Evolutionary conservation across 2,329 filamentous ascomycete genomes (phyloP).

Genomic region (Madurella fahalii): DNA sequence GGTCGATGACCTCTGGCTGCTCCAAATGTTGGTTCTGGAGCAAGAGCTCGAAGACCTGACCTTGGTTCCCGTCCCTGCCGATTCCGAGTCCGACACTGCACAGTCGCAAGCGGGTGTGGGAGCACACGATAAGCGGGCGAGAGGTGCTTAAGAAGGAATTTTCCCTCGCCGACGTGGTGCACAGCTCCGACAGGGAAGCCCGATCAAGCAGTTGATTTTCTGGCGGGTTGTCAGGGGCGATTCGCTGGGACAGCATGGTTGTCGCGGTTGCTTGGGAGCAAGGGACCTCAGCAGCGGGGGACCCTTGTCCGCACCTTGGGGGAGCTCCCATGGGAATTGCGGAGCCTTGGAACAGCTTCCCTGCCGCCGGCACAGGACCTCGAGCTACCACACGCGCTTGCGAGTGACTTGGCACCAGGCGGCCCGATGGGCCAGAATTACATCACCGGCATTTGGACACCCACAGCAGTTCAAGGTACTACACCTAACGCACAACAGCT

Average conservation of each 20-base stretch:
- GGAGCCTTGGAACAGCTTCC: constrained; percentile 23
- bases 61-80: neutral
- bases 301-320: constrained; percentile 6
- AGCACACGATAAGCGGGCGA: constrained; percentile 7
- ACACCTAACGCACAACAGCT: neutral
- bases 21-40: neutral
- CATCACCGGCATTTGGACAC: constrained; percentile 1
- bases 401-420: constrained; percentile 10
- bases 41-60: neutral
- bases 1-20: neutral
- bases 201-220: constrained; percentile 24
- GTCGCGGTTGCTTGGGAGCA: constrained; percentile 22
- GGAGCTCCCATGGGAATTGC: constrained; percentile 12
- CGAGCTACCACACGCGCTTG: constrained; percentile 18
- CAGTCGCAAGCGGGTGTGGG: neutral
- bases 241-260: constrained; percentile 17
- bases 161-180: constrained; percentile 19
- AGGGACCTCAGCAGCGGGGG: constrained; percentile 15
- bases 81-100: neutral
- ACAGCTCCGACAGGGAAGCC: constrained; percentile 26
- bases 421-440: constrained; percentile 11
- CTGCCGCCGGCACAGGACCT: constrained; percentile 10
- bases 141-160: constrained; percentile 26
- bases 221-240: constrained; percentile 29
- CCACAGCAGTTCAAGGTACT: constrained; percentile 4